Conservation (phyloP, 345 rosid species). For the Pseudoturritis turrita region DNA sequence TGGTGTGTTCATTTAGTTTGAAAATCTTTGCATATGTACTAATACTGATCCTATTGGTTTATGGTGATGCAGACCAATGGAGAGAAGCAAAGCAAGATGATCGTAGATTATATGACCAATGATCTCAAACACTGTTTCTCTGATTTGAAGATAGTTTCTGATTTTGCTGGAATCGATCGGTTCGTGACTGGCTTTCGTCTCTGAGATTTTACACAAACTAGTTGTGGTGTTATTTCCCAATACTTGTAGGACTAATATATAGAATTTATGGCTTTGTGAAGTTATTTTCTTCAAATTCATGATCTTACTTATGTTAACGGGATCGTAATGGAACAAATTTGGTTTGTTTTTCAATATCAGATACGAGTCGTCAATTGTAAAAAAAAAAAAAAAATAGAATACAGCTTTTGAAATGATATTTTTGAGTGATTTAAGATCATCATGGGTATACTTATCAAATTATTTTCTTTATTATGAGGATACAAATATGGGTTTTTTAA, state of each 20-base stretch:
- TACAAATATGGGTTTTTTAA: not conserved
- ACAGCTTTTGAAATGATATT: not conserved
- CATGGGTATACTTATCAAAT: too few species aligned
- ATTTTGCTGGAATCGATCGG: constrained; percentile 65
- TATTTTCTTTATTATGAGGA: not conserved
- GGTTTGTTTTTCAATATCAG: too few species aligned
- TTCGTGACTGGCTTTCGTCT: constrained; percentile 61
- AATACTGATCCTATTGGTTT: not conserved
- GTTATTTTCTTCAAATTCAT: not conserved
- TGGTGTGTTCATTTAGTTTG: not conserved
- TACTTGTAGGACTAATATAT: not conserved
- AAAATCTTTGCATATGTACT: not conserved
- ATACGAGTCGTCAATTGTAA: not conserved
- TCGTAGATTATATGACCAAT: constrained; percentile 48
- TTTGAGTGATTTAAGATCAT: too few species aligned
- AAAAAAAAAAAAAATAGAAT: not conserved
- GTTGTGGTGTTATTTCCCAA: not conserved
- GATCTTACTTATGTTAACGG: not conserved
- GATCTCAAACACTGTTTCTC: constrained; percentile 39
- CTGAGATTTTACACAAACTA: constrained; percentile 19
- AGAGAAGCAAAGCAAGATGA: constrained; percentile 67
- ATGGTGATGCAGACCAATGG: constrained; percentile 67
- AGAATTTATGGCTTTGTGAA: not conserved
- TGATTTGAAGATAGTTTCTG: constrained; percentile 48
- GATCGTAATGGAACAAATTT: too few species aligned